Evolutionary conservation across 1,284 basidiomycete species (phyloP).

Genomic region (Ganoderma meredithae): DNA sequence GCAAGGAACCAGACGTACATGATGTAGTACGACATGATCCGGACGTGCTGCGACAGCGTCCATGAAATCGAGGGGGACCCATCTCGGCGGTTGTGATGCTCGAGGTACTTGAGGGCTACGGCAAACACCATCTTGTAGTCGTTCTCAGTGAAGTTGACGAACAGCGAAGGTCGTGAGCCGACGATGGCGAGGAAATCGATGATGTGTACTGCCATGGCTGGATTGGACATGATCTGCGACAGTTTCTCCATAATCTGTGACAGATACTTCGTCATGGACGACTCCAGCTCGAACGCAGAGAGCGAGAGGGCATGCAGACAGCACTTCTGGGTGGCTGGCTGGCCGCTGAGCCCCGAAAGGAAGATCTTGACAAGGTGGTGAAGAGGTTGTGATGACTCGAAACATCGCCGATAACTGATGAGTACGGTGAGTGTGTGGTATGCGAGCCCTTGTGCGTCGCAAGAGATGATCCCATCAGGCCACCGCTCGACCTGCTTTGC

Average conservation of each 20-base stretch:
- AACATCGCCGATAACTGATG: conserved; percentile 87
- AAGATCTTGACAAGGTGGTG: conserved; percentile 88
- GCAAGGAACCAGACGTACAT: conserved; percentile 97
- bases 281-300: conserved; percentile 88
- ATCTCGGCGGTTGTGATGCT: conserved; percentile 84
- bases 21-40: conserved; percentile 91
- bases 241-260: conserved; percentile 88
- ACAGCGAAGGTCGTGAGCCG: conserved; percentile 81
- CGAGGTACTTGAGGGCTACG: conserved; percentile 94
- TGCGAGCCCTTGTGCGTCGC: conserved; percentile 89
- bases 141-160: conserved; percentile 92
- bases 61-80: conserved; percentile 73
- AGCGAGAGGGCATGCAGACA: conserved; percentile 93
- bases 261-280: conserved; percentile 85
- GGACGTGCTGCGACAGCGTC: conserved; percentile 95
- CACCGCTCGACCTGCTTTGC: conserved; percentile 68
- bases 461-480: conserved; percentile 69
- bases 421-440: conserved; percentile 92
- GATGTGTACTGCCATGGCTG: conserved; percentile 94
- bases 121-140: conserved; percentile 97
- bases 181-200: conserved; percentile 92
- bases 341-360: conserved; percentile 81
- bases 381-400: conserved; percentile 67
- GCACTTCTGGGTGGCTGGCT: conserved; percentile 86
- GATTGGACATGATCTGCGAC: conserved; percentile 94